These are phyloP conservation scores for Fagopyrum tataricum DNA, from an alignment of 148 eudicot species.

Conservation along the genomic window DNA sequence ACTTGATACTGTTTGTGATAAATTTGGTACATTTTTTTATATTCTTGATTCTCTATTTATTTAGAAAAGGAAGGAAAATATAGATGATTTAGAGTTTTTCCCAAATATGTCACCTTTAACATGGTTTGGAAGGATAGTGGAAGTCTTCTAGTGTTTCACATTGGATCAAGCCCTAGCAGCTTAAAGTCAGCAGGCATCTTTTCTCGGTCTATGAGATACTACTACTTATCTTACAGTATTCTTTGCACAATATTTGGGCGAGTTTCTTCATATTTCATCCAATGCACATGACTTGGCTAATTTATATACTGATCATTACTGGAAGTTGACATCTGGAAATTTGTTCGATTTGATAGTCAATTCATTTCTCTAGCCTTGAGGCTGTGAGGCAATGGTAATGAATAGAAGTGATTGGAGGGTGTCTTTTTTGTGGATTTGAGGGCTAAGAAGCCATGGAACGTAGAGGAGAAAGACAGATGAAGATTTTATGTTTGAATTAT, in stretches of 20 bases:
- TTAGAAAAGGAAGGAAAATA: neutral
- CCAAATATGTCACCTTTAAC: neutral
- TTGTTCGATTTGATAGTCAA: neutral
- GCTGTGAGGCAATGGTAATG: neutral
- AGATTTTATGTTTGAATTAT: neutral
- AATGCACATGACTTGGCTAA: neutral
- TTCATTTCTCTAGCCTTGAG: neutral
- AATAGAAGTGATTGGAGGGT: neutral
- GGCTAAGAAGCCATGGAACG: neutral
- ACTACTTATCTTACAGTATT: neutral
- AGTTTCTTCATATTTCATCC: neutral
- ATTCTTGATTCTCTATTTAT: neutral
- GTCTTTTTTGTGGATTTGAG: neutral
- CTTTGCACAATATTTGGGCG: neutral
- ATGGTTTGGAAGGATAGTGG: neutral
- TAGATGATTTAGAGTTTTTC: neutral
- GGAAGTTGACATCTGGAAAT: neutral
- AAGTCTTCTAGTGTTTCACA: neutral
- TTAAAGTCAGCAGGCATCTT: neutral
- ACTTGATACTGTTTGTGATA: neutral
- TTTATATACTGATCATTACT: neutral
- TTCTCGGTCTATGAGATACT: neutral
- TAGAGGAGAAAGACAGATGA: neutral
- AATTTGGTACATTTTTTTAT: neutral
- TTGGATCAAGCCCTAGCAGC: neutral